Evolutionary conservation across 2,329 filamentous ascomycete genomes (phyloP).

Genomic region (Emericellopsis atlantica): DNA sequence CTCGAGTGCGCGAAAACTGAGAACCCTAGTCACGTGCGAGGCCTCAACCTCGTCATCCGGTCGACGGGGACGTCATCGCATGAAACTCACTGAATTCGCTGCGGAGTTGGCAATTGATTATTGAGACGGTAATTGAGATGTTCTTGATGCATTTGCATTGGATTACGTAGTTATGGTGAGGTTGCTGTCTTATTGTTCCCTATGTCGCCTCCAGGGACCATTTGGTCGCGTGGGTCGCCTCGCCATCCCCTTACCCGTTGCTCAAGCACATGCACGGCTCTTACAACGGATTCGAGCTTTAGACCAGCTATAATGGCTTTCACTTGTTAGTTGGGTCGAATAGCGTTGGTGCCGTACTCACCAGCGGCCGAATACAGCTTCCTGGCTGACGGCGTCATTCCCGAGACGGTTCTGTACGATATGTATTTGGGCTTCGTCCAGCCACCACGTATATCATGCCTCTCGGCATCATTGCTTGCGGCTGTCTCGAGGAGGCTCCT

Average conservation of each 20-base stretch:
- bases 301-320: conserved; percentile 18
- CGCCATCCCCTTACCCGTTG: conserved; percentile 10
- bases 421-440: not conserved
- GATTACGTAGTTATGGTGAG: too few species aligned
- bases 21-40: conserved; percentile 20
- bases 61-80: too few species aligned
- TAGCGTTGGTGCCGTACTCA: not conserved
- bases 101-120: too few species aligned
- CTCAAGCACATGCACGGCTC: conserved; percentile 25
- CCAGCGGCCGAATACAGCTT: conserved; percentile 19
- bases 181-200: too few species aligned
- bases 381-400: conserved; percentile 16
- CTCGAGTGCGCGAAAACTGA: conserved; percentile 11
- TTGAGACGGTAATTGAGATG: too few species aligned
- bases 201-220: too few species aligned
- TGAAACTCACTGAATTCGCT: too few species aligned
- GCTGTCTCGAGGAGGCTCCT: too few species aligned
- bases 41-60: not conserved
- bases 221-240: conserved; percentile 1
- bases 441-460: too few species aligned
- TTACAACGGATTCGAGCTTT: conserved; percentile 17
- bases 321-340: conserved; percentile 1
- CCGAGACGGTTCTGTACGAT: conserved; percentile 14
- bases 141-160: too few species aligned
- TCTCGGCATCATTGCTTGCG: too few species aligned